These are phyloP conservation scores for Soucietia sequanensis DNA, from an alignment of 805 yeast genomes.

Conservation along the genomic window DNA sequence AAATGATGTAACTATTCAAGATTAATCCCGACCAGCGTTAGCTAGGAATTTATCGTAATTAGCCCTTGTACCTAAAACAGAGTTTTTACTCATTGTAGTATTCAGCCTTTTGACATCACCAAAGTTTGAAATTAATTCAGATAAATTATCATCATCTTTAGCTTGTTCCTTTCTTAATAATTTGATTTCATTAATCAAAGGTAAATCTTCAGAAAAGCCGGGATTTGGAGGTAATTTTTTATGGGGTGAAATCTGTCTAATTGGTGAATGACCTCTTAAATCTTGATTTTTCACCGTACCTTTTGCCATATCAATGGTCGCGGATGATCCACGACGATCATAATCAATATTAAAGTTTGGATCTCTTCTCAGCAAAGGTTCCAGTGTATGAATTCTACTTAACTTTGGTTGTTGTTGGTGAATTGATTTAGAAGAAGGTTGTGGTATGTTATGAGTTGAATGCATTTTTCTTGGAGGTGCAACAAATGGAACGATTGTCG, in stretches of 20 bases:
- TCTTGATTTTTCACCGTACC: neutral
- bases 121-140: neutral
- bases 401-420: no score
- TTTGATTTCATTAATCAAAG: constrained; percentile 35
- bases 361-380: constrained; percentile 3
- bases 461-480: constrained; percentile 2
- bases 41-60: constrained; percentile 39
- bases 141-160: constrained; percentile 3
- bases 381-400: constrained; percentile 14
- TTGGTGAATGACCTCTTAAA: neutral
- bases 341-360: neutral
- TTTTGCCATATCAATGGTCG: constrained; percentile 1
- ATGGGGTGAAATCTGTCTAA: neutral
- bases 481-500: constrained; percentile 22
- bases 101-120: constrained; percentile 21
- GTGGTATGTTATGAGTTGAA: neutral
- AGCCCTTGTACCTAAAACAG: constrained; percentile 39
- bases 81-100: constrained; percentile 30
- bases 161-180: constrained; percentile 16
- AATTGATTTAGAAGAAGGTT: neutral
- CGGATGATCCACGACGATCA: constrained; percentile 1
- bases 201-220: constrained; percentile 27
- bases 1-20: no score
- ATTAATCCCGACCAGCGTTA: constrained; percentile 13
- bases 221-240: constrained; percentile 21